phyloP scores from a whole-genome alignment of 768 basidiomycete genomes.

The Baorangia bicolor region DNA sequence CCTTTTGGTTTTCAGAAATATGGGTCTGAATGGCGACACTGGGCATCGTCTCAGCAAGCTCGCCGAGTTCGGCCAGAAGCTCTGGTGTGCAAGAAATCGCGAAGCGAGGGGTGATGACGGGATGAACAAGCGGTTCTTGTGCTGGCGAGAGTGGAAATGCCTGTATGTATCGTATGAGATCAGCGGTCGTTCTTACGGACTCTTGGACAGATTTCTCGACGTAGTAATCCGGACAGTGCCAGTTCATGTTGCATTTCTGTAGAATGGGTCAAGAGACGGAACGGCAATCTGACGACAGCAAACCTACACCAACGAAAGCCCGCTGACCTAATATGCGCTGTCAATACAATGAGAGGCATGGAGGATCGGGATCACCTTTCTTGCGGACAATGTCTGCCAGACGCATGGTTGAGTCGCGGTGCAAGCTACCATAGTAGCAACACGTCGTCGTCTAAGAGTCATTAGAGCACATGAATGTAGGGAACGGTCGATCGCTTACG shows the following conservation, averaged over 20 bases:
- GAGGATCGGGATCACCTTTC: constrained; percentile 43
- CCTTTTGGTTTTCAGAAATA: constrained; percentile 78
- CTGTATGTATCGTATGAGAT: constrained; percentile 69
- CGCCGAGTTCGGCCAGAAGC: constrained; percentile 63
- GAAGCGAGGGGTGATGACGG: constrained; percentile 94
- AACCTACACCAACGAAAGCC: constrained; percentile 78
- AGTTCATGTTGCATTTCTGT: constrained; percentile 37
- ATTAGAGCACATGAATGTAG: constrained; percentile 3
- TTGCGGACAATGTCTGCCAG: constrained; percentile 73
- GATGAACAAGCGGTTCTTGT: constrained; percentile 69
- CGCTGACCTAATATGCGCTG: constrained; percentile 58
- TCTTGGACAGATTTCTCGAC: constrained; percentile 56
- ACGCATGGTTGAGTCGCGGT: constrained; percentile 75
- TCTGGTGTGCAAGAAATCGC: constrained; percentile 82
- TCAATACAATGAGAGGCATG: constrained; percentile 5
- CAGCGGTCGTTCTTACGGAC: constrained; percentile 62
- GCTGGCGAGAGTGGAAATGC: constrained; percentile 41
- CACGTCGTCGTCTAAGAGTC: constrained; percentile 78
- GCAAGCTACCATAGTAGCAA: constrained; percentile 86
- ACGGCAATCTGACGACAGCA: neutral
- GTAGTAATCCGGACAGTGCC: constrained; percentile 77
- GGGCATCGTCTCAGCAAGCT: constrained; percentile 56
- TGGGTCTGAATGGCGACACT: constrained; percentile 86
- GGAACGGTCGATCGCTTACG: constrained; percentile 44
- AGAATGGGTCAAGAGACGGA: constrained; percentile 2